Evolutionary conservation across 495 filamentous ascomycete genomes (phyloP).

Genomic region (Lentithecium fluviatile): DNA sequence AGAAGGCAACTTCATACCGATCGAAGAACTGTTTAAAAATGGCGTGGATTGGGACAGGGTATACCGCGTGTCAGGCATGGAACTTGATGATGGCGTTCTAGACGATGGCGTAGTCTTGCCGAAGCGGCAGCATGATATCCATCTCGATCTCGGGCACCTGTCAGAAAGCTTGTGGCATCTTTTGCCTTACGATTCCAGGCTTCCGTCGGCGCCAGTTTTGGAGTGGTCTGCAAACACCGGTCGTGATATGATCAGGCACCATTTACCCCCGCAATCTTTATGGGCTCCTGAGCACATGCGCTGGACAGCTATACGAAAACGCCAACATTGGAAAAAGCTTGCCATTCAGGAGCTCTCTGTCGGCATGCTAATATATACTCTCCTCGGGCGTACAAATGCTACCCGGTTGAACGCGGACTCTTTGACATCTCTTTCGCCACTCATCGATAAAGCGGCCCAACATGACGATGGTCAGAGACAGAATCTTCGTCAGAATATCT

Average conservation of each 20-base stretch:
- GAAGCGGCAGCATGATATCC: neutral
- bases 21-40: slow-evolving; percentile 5
- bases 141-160: neutral
- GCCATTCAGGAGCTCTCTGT: slow-evolving; percentile 32
- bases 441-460: neutral
- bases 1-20: neutral
- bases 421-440: neutral
- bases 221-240: slow-evolving; percentile 40
- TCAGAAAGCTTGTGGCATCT: slow-evolving; percentile 19
- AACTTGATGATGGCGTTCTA: slow-evolving; percentile 4
- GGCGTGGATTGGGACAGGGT: slow-evolving; percentile 13
- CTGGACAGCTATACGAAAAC: slow-evolving; percentile 13
- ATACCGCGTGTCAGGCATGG: slow-evolving; percentile 8
- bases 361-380: slow-evolving; percentile 25
- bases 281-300: slow-evolving; percentile 34
- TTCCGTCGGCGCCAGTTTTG: slow-evolving; percentile 9
- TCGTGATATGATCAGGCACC: slow-evolving; percentile 16
- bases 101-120: neutral
- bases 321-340: slow-evolving; percentile 39
- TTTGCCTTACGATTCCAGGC: slow-evolving; percentile 17
- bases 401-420: neutral
- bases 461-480: neutral
- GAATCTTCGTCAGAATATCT: neutral
- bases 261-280: slow-evolving; percentile 41
- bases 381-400: slow-evolving; percentile 3